Evolutionary conservation across 164 flowering plant species (phyloP).

Genomic region (Vitis rotundifolia): DNA sequence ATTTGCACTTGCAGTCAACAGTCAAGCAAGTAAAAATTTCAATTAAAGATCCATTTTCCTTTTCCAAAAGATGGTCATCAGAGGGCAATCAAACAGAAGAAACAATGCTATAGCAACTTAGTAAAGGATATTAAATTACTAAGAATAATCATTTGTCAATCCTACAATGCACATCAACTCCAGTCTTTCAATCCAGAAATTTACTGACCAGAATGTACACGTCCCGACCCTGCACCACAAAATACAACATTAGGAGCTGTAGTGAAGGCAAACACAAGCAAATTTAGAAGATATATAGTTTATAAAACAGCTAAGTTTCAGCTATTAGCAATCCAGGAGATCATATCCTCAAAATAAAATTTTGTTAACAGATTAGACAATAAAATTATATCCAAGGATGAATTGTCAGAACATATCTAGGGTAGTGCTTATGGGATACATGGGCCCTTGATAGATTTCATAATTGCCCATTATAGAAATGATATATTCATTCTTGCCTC

Average conservation of each 20-base stretch:
- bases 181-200: conserved; percentile 18
- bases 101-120: no score
- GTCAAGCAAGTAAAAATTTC: background rate
- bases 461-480: no score
- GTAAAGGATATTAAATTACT: no score
- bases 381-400: no score
- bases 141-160: background rate
- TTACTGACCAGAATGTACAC: conserved; percentile 92
- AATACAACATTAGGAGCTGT: conserved; percentile 10
- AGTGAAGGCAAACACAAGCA: background rate
- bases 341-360: no score
- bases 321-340: no score
- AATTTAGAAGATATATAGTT: background rate
- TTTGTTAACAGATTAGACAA: no score
- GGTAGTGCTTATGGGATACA: no score
- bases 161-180: conserved; percentile 9
- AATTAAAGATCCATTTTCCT: background rate
- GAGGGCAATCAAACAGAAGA: no score
- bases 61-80: background rate
- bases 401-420: no score
- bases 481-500: no score
- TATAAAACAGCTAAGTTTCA: background rate
- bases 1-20: background rate
- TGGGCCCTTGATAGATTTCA: no score
- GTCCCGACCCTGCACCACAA: conserved; percentile 85